Base-by-base conservation (phyloP, 164 flowering plant species). In the Paratinospora sagittata region DNA sequence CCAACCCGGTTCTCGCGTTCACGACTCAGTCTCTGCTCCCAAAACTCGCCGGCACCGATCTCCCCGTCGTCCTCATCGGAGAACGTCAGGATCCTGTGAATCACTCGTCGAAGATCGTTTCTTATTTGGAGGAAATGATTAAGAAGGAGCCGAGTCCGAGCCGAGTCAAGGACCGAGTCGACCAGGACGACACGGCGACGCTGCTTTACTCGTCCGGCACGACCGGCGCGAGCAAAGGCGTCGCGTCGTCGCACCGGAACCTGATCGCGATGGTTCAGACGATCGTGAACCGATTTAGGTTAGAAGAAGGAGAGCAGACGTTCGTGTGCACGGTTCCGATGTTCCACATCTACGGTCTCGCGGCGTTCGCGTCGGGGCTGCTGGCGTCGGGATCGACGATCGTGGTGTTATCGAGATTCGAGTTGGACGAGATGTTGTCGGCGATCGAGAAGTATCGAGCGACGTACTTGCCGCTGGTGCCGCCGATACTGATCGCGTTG, bases 261-360 rank as follows among this genome's bases (percentile, higher is more conserved):
- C 72, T 88, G 6, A 91, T 91, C 1, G 86, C 88, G 10, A 84
- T 85, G 91, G 87, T 87, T 2, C 86, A 82, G 65, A 81, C 80
- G 0, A 30, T 87, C 0, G 10, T 80, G 1, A 39, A 23, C 16
- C 72, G 89, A 55, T 87, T 86, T 72, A 30, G 43, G 1, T 6
- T 66, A 3, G 83, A 78, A 8, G 82, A 74, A 0, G 83, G 68
- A 16, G 81, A 71, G 0, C 74, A 83, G 10, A 81, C 65, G 0
- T 86, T 83, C 74, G 72, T 92, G 30, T 87, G 96, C 62, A 86
- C 92, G 0, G 89, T 92, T 1, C 96, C 96, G 0, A 90, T 92
- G 97, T 92, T 90, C 52, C 97, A 92, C 76, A 87, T 92, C 77
- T 92, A 90, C 84, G 96, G 96, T 30, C 60, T 90, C 21, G 89